A percentile compares a stretch with the other conserved stretches of the same genome.
These are phyloP conservation scores for Croton laevigatus DNA, from an alignment of 441 rosid species.

Conservation along the genomic window DNA sequence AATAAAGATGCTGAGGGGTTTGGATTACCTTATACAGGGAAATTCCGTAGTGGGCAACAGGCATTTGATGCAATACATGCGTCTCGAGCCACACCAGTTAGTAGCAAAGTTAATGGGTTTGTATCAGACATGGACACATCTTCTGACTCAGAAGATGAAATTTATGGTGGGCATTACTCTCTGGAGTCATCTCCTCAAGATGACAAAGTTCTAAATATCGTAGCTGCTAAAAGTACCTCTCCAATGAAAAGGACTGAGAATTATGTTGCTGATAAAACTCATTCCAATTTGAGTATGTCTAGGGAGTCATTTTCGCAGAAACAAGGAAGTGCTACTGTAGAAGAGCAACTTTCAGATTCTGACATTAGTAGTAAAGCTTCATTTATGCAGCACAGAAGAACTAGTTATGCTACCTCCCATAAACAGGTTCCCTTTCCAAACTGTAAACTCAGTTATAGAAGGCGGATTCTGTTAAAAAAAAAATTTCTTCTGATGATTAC, in stretches of 20 bases:
- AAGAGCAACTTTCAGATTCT: conserved; percentile 44
- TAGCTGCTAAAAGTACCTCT: conserved; percentile 21
- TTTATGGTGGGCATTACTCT: conserved; percentile 37
- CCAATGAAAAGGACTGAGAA: conserved; percentile 23
- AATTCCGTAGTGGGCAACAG: conserved; percentile 38
- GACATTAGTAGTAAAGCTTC: conserved; percentile 50
- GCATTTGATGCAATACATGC: conserved; percentile 34
- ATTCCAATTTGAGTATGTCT: conserved; percentile 28
- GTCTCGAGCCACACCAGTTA: conserved; percentile 30
- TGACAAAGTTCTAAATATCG: conserved; percentile 31
- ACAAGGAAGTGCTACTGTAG: conserved; percentile 23
- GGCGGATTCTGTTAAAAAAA: not conserved
- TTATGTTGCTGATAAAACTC: conserved; percentile 15
- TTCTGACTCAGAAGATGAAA: conserved; percentile 63
- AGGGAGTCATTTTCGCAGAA: conserved; percentile 17
- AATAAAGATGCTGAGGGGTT: conserved; percentile 34
- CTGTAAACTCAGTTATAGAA: not conserved
- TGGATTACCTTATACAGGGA: conserved; percentile 39
- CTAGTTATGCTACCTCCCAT: conserved; percentile 24
- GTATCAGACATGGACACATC: conserved; percentile 71
- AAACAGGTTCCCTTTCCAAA: conserved; percentile 32
- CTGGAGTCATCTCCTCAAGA: conserved; percentile 59
- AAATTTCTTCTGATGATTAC: not conserved
- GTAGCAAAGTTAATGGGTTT: conserved; percentile 34
- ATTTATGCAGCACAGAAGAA: conserved; percentile 32